Evolutionary conservation across 2,329 filamentous ascomycete genomes (phyloP), one percentile per base, ranked within the genome.

Genomic region (Trichoderma harzianum): DNA sequence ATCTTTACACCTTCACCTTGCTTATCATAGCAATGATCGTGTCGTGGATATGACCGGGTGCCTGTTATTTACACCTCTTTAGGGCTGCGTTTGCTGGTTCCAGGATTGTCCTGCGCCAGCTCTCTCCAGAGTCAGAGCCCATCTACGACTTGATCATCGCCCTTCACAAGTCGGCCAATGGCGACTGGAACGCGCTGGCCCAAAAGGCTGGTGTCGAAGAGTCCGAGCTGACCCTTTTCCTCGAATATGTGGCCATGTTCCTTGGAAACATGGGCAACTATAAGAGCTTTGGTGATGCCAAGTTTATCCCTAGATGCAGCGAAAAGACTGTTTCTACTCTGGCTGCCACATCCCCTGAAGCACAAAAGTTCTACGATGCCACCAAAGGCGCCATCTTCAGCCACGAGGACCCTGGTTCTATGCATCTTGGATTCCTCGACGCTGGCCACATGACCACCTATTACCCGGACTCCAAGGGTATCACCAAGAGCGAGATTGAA

Each of bases 241-340:
- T 95, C 47, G 89, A 94, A 80, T 96, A 95, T 80, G 87, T 92
- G 8, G 89, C 88, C 34, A 92, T 93, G 81, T 94, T 96, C 80
- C 84, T 96, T 3, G 92, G 92, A 58, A 96, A 95, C 79, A 87
- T 86, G 73, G 92, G 93, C 74, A 96, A 96, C 81, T 96, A 95
- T 84, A 95, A 95, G 84, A 92, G 92, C 76, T 95, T 95, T 77
- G 93, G 93, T 57, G 93, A 96, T 81, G 89, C 91, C 77, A 96
- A 96, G 79, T 95, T 96, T 78, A 87, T 96, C 71, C 93, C 93
- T 2, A 87, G 92, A 76, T 89, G 92, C 77, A 84, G 86, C 7
- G 87, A 90, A 75, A 87, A 88, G 72, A 87, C 86, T 6, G 87
- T 95, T 72, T 86, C 88, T 65, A 87, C 90, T 73, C 84, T 95